Conservation (phyloP, 495 filamentous ascomycete species). For the Penicillium atrosanguineum region DNA sequence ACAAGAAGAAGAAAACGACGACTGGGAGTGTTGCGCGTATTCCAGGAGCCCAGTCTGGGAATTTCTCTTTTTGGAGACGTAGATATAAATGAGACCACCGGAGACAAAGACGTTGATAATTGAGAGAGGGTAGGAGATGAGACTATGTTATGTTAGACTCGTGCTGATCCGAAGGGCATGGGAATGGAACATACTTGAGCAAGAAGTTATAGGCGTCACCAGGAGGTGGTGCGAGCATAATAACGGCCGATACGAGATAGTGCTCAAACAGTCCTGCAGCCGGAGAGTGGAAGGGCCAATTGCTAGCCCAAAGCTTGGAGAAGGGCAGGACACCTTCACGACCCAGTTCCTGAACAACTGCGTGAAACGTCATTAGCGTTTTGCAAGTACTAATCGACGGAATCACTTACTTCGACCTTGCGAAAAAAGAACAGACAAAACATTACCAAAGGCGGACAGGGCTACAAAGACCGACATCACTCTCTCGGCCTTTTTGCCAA, state of each 20-base stretch:
- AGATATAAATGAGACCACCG: constrained; percentile 54
- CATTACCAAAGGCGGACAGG: constrained; percentile 70
- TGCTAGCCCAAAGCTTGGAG: constrained; percentile 61
- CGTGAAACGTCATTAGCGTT: neutral
- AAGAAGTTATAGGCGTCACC: constrained; percentile 66
- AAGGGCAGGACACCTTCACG: constrained; percentile 64
- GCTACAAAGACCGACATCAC: constrained; percentile 70
- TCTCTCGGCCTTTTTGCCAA: constrained; percentile 55
- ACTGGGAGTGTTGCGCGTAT: constrained; percentile 41
- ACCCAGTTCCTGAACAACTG: constrained; percentile 61
- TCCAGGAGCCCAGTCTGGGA: constrained; percentile 35
- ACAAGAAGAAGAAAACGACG: constrained; percentile 54
- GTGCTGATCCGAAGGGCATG: constrained; percentile 16
- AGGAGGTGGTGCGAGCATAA: constrained; percentile 61
- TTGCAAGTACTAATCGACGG: constrained; percentile 2
- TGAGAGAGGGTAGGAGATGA: constrained; percentile 60
- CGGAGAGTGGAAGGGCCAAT: constrained; percentile 61
- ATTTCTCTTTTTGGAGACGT: constrained; percentile 45
- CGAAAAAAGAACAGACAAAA: constrained; percentile 66
- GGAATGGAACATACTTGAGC: constrained; percentile 48
- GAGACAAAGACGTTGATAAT: constrained; percentile 61
- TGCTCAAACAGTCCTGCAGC: constrained; percentile 61
- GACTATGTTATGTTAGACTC: constrained; percentile 34
- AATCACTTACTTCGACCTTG: constrained; percentile 52
- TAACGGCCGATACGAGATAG: constrained; percentile 57